These are phyloP conservation scores for Rauvolfia tetraphylla DNA, from an alignment of 257 asterid species.

Conservation along the genomic window DNA sequence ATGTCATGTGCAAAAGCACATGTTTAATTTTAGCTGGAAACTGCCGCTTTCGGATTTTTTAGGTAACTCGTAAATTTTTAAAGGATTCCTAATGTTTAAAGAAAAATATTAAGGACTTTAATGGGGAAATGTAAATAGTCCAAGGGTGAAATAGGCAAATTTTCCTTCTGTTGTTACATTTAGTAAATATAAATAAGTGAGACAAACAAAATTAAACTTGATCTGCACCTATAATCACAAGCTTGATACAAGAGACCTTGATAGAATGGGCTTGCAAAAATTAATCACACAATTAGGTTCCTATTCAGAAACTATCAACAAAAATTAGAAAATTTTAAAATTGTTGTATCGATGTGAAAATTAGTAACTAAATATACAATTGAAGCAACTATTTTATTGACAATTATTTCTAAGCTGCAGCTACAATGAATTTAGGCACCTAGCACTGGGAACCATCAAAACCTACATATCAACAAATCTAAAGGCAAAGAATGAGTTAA, in stretches of 20 bases:
- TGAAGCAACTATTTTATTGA: neutral
- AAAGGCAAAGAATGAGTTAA: neutral
- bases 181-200: too few relatives aligned
- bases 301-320: neutral
- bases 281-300: neutral
- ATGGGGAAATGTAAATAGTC: too few relatives aligned
- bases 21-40: too few relatives aligned
- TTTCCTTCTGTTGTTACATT: too few relatives aligned
- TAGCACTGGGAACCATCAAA: neutral
- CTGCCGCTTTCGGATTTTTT: too few relatives aligned
- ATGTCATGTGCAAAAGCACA: too few relatives aligned
- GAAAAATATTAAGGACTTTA: too few relatives aligned
- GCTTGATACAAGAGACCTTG: neutral
- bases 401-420: neutral
- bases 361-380: neutral
- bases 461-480: slow-evolving; percentile 15
- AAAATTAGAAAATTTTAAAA: neutral
- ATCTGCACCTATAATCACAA: neutral
- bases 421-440: neutral
- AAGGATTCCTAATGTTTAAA: too few relatives aligned
- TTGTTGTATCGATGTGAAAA: neutral
- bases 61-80: too few relatives aligned
- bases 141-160: too few relatives aligned
- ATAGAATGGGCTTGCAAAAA: neutral
- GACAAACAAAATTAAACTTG: too few relatives aligned